A percentile compares a stretch with the other conserved stretches of the same genome.
These are phyloP conservation scores for Leptodontidium sp. DNA, from an alignment of 2,329 filamentous ascomycete genomes.

Conservation along the genomic window DNA sequence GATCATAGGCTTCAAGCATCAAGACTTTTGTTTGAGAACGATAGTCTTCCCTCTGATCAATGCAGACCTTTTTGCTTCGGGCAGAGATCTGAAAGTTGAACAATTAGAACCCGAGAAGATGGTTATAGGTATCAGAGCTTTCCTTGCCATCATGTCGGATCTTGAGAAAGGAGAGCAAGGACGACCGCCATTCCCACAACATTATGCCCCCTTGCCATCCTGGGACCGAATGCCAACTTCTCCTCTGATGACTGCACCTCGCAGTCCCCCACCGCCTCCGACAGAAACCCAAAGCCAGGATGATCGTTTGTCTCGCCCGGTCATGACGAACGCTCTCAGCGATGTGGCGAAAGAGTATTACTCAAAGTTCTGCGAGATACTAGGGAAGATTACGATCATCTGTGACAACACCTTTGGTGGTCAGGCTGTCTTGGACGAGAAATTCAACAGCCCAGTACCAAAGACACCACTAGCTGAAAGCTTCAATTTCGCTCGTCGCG, in stretches of 20 bases:
- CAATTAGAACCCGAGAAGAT: slow-evolving; percentile 95
- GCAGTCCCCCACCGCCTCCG: slow-evolving; percentile 33
- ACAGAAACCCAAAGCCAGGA: slow-evolving; percentile 53
- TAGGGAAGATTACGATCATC: slow-evolving; percentile 94
- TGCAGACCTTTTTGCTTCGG: slow-evolving; percentile 82
- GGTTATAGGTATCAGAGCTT: slow-evolving; percentile 95
- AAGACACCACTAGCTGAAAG: slow-evolving; percentile 96
- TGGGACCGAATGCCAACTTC: slow-evolving; percentile 59
- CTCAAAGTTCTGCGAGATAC: slow-evolving; percentile 88
- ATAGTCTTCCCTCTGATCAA: slow-evolving; percentile 97
- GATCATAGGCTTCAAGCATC: slow-evolving; percentile 92
- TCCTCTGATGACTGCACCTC: slow-evolving; percentile 55
- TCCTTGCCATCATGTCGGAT: slow-evolving; percentile 91
- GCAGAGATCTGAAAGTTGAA: slow-evolving; percentile 72
- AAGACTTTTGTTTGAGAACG: slow-evolving; percentile 89
- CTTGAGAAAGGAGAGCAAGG: slow-evolving; percentile 83
- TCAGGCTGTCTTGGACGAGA: slow-evolving; percentile 93
- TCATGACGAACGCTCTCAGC: slow-evolving; percentile 68
- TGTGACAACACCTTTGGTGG: slow-evolving; percentile 98
- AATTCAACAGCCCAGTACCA: slow-evolving; percentile 84
- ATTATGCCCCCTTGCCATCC: slow-evolving; percentile 55
- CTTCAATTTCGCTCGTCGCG: slow-evolving; percentile 87
- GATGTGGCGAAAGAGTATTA: slow-evolving; percentile 88
- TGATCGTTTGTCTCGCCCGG: slow-evolving; percentile 72
- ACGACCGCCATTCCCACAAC: slow-evolving; percentile 83